Evolutionary conservation across 2,329 filamentous ascomycete species (phyloP), one percentile per base, ranked within the genome.

Genomic region (Paecilomyces niveus): DNA sequence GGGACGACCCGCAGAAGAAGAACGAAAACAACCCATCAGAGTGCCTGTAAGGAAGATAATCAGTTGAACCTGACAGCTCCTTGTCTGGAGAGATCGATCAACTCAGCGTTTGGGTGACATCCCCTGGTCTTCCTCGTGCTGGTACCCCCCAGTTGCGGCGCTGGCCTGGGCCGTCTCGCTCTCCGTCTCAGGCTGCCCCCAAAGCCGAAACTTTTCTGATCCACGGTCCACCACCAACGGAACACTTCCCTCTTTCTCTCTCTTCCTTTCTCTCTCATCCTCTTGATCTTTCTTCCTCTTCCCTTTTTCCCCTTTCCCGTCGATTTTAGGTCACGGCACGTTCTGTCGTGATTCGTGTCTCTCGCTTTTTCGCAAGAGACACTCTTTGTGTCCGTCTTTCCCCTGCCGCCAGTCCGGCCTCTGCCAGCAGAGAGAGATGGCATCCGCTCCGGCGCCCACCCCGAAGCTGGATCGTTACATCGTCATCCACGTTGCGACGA

Each of bases 401-500:
- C 53, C 24, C 32, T 33, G 32, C 51, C 26, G 29, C 21, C 31
- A 26, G 29, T 33, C 61, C 62, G 68, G 64, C 64, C 65, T 64
- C 64, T 67, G 61, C 65, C 68, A 68, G 64, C 64, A 67, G 63
- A 62, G 62, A 66, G 69, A 72, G 61, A 76, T 80, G 78, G 76
- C 78, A 61, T 70, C 74, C 71, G 70, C 75, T 64, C 74, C 73
- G 70, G 70, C 75, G 63, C 73, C 81, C 80, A 84, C 85, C 67
- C 83, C 87, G 67, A 89, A 89, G 78, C 85, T 96, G 78, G 94
- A 99, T 80, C 90, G 93, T 76, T 99, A 96, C 79, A 89, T 97
- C 65, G 90, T 99, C 71, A 96, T 97, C 75, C 94, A 99, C 78
- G 93, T 97, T 72, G 94, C 94, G 64, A 99, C 94, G 35, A 99